A percentile compares a stretch with the other conserved stretches of the same genome.
Conservation (phyloP, 805 yeast genomes). For the Kuraishia molischiana region DNA sequence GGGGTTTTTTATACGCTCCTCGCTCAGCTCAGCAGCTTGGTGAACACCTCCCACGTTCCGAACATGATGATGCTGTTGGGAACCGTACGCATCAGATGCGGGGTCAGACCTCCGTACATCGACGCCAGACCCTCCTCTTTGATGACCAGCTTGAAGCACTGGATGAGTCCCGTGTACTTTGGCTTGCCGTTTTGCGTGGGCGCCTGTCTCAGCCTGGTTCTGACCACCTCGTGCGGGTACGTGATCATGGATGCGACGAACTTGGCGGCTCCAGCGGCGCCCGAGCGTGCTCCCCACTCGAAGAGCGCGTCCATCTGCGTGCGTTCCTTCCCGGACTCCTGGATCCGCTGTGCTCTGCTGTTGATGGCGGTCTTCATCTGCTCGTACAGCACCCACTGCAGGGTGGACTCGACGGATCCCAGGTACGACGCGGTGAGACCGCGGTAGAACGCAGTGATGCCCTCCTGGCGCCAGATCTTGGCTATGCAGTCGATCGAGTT, state of each 20-base stretch:
- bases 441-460: constrained; percentile 68
- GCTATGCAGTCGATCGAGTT: constrained; percentile 80
- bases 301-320: constrained; percentile 51
- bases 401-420: constrained; percentile 86
- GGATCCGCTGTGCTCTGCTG: constrained; percentile 32
- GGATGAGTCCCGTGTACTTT: constrained; percentile 83
- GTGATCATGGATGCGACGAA: constrained; percentile 86
- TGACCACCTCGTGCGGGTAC: constrained; percentile 94
- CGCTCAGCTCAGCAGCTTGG: constrained; percentile 38
- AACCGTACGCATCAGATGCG: constrained; percentile 92
- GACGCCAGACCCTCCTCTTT: constrained; percentile 89
- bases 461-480: constrained; percentile 67
- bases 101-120: constrained; percentile 96
- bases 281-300: constrained; percentile 94
- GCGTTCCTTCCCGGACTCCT: constrained; percentile 25
- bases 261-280: constrained; percentile 96
- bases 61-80: constrained; percentile 98
- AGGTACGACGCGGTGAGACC: constrained; percentile 93
- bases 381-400: constrained; percentile 96
- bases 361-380: constrained; percentile 74
- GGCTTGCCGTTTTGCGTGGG: constrained; percentile 73
- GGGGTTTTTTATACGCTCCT: constrained; percentile 7
- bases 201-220: constrained; percentile 93
- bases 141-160: constrained; percentile 75
- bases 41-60: constrained; percentile 94